Conservation (phyloP, 371 early-diverging fungal species). For the Apophysomyces sp. region DNA sequence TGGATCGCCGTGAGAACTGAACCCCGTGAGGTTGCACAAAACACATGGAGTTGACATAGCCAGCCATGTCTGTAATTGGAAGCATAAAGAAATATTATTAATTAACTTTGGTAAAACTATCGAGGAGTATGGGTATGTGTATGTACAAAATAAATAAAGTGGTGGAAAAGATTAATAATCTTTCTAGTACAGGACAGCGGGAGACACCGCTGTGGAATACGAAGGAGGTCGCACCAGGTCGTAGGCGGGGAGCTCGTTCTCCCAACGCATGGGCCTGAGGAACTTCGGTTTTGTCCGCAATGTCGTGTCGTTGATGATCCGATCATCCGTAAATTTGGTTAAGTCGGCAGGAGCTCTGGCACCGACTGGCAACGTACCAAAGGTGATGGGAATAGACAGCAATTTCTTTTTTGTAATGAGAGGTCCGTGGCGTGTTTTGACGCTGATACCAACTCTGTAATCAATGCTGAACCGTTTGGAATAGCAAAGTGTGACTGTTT, state of each 20-base stretch:
- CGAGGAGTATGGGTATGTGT: not conserved
- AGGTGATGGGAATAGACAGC: not conserved
- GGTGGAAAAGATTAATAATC: not conserved
- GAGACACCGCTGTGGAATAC: not conserved
- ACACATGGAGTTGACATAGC: not conserved
- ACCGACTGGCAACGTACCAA: slow-evolving; percentile 7
- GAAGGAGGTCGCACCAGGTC: not conserved
- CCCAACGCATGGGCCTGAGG: not conserved
- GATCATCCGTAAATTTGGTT: not conserved
- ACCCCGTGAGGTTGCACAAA: not conserved
- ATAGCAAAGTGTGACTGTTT: not conserved
- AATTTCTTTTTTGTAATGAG: slow-evolving; percentile 2
- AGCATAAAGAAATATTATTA: not conserved
- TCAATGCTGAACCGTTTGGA: slow-evolving; percentile 1
- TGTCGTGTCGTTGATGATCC: slow-evolving; percentile 1
- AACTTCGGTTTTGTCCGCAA: slow-evolving; percentile 9
- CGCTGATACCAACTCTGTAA: not conserved
- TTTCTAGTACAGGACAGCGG: not conserved
- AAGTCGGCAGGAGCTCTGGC: slow-evolving; percentile 3
- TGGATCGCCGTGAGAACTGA: not conserved
- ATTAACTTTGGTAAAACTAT: not conserved
- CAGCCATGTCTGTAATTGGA: not conserved
- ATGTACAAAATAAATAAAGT: not conserved
- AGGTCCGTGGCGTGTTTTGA: not conserved
- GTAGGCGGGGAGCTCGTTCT: not conserved